These are phyloP conservation scores for Eremothecium gossypii DNA, from an alignment of 1,139 yeast genomes.

Conservation along the genomic window DNA sequence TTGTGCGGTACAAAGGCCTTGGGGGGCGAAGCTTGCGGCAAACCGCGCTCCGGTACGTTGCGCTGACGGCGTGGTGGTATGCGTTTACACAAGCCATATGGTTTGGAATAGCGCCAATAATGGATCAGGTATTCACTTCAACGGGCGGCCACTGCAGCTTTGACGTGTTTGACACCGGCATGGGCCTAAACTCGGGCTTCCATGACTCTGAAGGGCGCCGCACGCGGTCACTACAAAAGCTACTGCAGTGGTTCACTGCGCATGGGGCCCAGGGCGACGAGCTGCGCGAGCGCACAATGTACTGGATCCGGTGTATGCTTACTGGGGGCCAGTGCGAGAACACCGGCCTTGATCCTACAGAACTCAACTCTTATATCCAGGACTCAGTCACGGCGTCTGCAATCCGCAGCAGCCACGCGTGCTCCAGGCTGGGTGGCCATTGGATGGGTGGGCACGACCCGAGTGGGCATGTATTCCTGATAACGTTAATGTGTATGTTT, in stretches of 20 bases:
- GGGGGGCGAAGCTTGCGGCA: not conserved
- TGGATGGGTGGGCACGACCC: slow-evolving; percentile 98
- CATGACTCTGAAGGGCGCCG: slow-evolving; percentile 20
- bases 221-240: slow-evolving; percentile 12
- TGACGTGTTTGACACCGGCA: slow-evolving; percentile 18
- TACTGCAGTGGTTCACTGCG: slow-evolving; percentile 12
- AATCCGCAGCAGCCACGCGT: slow-evolving; percentile 2
- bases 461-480: slow-evolving; percentile 81
- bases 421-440: slow-evolving; percentile 40
- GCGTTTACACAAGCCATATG: slow-evolving; percentile 24
- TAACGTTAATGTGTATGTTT: slow-evolving; percentile 63
- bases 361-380: not conserved
- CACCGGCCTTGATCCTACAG: not conserved
- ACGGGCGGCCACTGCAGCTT: slow-evolving; percentile 73
- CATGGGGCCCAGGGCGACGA: slow-evolving; percentile 5
- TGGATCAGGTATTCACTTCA: slow-evolving; percentile 71
- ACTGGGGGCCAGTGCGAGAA: slow-evolving; percentile 4
- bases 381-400: not conserved
- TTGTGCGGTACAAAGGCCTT: slow-evolving; percentile 13
- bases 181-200: slow-evolving; percentile 15
- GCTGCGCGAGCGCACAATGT: slow-evolving; percentile 5
- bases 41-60: slow-evolving; percentile 11
- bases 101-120: slow-evolving; percentile 44
- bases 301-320: slow-evolving; percentile 3
- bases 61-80: slow-evolving; percentile 26